phyloP scores from a whole-genome alignment of 2,329 filamentous ascomycete genomes.

The Fusarium buxicola region DNA sequence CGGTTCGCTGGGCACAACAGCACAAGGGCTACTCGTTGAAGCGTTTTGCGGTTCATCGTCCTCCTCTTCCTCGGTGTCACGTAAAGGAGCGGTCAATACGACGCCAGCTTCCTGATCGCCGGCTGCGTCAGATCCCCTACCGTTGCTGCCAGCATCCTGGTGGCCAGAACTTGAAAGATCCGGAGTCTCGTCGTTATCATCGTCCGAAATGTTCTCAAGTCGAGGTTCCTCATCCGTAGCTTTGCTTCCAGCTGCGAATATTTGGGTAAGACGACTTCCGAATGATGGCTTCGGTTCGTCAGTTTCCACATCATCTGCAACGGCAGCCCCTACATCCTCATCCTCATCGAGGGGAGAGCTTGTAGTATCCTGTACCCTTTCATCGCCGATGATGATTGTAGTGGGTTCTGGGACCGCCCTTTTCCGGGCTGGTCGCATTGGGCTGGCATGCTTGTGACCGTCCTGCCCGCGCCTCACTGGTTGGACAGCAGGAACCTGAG shows the following conservation, averaged over 20 bases:
- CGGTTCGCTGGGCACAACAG: not conserved
- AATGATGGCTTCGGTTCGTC: conserved; percentile 34
- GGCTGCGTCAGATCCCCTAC: not conserved
- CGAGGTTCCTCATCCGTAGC: not conserved
- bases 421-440: conserved; percentile 9
- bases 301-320: conserved; percentile 3
- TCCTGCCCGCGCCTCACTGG: conserved; percentile 19
- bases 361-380: conserved; percentile 14
- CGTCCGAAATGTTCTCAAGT: conserved; percentile 26
- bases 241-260: conserved; percentile 32
- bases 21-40: not conserved
- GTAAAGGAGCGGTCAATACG: not conserved
- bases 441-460: not conserved
- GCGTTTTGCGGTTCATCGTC: not conserved
- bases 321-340: not conserved
- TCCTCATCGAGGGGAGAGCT: conserved; percentile 4
- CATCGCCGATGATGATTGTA: conserved; percentile 40
- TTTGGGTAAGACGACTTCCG: conserved; percentile 33
- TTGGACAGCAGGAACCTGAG: conserved; percentile 33
- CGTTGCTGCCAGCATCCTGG: not conserved
- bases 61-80: not conserved
- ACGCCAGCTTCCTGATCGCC: not conserved
- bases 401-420: conserved; percentile 20
- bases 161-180: conserved; percentile 5
- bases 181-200: conserved; percentile 11